phyloP scores from a whole-genome alignment of 2,329 filamentous ascomycete genomes.

The Colletotrichum godetiae region DNA sequence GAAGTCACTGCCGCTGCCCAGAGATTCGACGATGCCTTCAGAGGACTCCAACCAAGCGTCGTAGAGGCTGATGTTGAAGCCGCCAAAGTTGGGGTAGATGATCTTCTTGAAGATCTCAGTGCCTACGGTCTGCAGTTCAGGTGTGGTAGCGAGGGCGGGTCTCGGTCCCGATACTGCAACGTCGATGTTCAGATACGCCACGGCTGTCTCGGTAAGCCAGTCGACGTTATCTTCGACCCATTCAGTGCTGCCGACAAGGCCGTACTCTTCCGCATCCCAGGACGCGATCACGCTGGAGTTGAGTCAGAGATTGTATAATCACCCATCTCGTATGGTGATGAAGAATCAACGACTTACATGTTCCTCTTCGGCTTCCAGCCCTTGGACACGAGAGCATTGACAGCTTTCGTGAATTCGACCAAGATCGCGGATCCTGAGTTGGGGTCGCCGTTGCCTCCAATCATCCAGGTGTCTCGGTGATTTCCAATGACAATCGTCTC shows the following conservation, averaged over 20 bases:
- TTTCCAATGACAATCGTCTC: slow-evolving; percentile 85
- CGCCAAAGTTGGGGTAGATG: slow-evolving; percentile 69
- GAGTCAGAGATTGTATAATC: neutral
- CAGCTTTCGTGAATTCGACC: slow-evolving; percentile 79
- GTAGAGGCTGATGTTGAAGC: slow-evolving; percentile 51
- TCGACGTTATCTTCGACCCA: slow-evolving; percentile 87
- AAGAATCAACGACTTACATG: slow-evolving; percentile 37
- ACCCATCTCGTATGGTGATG: no score
- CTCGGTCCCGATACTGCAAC: slow-evolving; percentile 70
- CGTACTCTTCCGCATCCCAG: slow-evolving; percentile 83
- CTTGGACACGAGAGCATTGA: slow-evolving; percentile 74
- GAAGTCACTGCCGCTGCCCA: slow-evolving; percentile 76
- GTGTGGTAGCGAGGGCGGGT: slow-evolving; percentile 70
- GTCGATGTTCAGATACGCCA: slow-evolving; percentile 86
- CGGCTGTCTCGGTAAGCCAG: slow-evolving; percentile 77
- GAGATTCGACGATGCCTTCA: slow-evolving; percentile 56
- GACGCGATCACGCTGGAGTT: slow-evolving; percentile 73
- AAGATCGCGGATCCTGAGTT: slow-evolving; percentile 83
- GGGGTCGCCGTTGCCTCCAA: slow-evolving; percentile 86
- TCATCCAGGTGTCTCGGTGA: slow-evolving; percentile 86
- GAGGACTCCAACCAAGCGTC: slow-evolving; percentile 52
- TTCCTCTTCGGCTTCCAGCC: slow-evolving; percentile 86
- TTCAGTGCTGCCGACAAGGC: slow-evolving; percentile 82
- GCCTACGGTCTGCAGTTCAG: slow-evolving; percentile 74
- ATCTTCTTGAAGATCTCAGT: slow-evolving; percentile 71